Evolutionary conservation across 139 green algal genomes (phyloP).

Genomic region (Spirogloea muscicola): DNA sequence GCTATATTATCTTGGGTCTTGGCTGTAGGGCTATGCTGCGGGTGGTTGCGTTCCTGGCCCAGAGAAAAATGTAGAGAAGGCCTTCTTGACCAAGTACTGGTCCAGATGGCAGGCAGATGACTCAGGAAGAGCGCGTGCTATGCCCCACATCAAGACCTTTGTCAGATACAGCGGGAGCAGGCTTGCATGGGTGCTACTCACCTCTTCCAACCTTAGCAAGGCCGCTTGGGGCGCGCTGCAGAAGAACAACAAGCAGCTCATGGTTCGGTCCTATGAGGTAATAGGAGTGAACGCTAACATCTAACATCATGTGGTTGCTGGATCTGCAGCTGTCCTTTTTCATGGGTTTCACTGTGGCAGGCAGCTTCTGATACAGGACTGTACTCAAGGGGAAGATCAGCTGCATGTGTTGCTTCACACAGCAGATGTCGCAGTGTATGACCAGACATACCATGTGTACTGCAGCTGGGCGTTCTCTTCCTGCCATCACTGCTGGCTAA

Average conservation of each 20-base stretch:
- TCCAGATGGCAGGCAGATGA: conserved; percentile 52
- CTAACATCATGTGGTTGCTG: too few relatives aligned
- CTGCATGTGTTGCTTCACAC: too few relatives aligned
- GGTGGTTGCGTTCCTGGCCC: conserved; percentile 65
- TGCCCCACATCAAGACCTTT: conserved; percentile 83
- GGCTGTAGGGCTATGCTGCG: conserved; percentile 67
- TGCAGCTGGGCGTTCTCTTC: too few relatives aligned
- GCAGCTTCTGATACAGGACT: too few relatives aligned
- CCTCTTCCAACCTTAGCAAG: conserved; percentile 75
- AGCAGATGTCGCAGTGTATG: too few relatives aligned
- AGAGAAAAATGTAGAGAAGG: conserved; percentile 1
- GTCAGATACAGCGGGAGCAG: conserved; percentile 26
- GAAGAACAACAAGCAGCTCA: conserved; percentile 19
- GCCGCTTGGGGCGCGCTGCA: conserved; percentile 75
- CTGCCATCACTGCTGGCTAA: too few relatives aligned
- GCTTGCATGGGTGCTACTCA: conserved; percentile 61
- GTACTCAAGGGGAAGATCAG: too few relatives aligned
- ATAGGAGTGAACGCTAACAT: too few relatives aligned
- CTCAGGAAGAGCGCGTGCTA: conserved; percentile 60
- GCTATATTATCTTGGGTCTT: too few relatives aligned
- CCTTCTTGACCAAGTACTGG: neutral
- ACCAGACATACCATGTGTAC: too few relatives aligned
- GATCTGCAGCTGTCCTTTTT: too few relatives aligned
- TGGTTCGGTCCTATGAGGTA: conserved; percentile 74
- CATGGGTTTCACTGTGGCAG: too few relatives aligned